These are phyloP conservation scores for Kwoniella europaea DNA, from an alignment of 768 basidiomycete genomes.

Conservation along the genomic window DNA sequence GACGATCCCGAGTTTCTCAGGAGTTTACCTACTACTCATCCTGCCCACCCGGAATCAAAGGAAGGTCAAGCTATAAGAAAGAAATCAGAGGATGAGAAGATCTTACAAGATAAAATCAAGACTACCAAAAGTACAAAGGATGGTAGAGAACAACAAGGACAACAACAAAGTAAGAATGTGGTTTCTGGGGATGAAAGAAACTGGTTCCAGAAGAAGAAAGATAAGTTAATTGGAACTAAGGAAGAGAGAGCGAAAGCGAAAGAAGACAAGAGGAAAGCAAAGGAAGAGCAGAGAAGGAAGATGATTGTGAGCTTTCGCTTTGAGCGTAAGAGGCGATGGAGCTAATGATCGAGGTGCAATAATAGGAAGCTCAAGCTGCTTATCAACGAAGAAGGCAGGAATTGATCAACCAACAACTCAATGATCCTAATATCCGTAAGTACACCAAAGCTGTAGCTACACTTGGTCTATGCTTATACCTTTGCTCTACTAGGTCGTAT, in stretches of 20 bases:
- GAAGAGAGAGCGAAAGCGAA: slow-evolving; percentile 38
- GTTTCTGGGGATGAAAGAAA: slow-evolving; percentile 31
- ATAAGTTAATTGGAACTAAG: slow-evolving; percentile 43
- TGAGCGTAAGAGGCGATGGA: background rate
- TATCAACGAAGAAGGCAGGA: slow-evolving; percentile 43
- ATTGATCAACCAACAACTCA: slow-evolving; percentile 37
- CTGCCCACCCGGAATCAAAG: slow-evolving; percentile 53
- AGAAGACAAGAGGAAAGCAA: slow-evolving; percentile 36
- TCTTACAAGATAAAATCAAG: slow-evolving; percentile 14
- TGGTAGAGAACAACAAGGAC: background rate
- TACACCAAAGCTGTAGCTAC: background rate
- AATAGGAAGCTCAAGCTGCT: slow-evolving; percentile 36
- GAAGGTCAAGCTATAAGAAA: slow-evolving; percentile 39
- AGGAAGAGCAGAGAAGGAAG: slow-evolving; percentile 44
- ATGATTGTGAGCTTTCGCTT: slow-evolving; percentile 16
- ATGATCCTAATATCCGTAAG: slow-evolving; percentile 43
- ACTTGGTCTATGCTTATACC: background rate
- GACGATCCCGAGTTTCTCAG: slow-evolving; percentile 54
- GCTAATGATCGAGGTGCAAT: background rate
- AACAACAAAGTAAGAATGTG: slow-evolving; percentile 5
- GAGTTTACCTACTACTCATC: slow-evolving; percentile 51
- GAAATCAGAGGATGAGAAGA: slow-evolving; percentile 33
- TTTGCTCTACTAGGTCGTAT: slow-evolving; percentile 25
- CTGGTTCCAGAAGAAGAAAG: slow-evolving; percentile 48
- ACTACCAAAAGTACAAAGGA: background rate